Evolutionary conservation across 139 green algal species (phyloP).

Genomic region (Micractinium sp.): DNA sequence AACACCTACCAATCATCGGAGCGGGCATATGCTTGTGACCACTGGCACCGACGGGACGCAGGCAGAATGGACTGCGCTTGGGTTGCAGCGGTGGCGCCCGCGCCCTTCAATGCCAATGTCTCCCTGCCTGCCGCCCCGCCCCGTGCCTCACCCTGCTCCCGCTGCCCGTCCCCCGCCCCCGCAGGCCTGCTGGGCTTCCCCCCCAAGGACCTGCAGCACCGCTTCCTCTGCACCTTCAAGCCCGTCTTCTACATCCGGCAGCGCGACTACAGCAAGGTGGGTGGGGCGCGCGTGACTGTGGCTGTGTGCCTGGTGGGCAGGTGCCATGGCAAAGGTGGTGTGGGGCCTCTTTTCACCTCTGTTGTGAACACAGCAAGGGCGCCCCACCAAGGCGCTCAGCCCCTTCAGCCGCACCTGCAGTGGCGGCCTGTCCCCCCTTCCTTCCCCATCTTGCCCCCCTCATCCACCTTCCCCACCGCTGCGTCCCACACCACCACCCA

Average conservation of each 20-base stretch:
- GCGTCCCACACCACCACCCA: background rate
- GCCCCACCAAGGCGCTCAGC: background rate
- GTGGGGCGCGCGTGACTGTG: constrained; percentile 14
- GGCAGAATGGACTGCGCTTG: too few species aligned
- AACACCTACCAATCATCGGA: too few species aligned
- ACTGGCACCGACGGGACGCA: too few species aligned
- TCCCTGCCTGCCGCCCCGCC: too few species aligned
- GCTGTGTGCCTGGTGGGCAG: background rate
- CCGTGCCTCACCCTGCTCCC: background rate
- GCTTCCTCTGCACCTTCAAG: constrained; percentile 82
- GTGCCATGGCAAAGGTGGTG: too few species aligned
- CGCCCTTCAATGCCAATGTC: too few species aligned
- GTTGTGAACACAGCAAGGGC: too few species aligned
- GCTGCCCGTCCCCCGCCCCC: background rate
- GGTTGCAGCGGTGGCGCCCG: too few species aligned
- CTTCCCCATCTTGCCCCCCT: background rate
- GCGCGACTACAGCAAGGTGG: constrained; percentile 74
- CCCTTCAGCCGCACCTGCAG: too few species aligned
- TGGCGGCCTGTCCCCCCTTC: too few species aligned
- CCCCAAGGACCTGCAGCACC: constrained; percentile 82
- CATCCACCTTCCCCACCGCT: background rate
- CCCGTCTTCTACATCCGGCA: constrained; percentile 90
- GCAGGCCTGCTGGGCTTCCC: constrained; percentile 85
- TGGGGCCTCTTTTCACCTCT: too few species aligned
- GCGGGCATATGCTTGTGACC: too few species aligned